phyloP scores from a whole-genome alignment of 2,329 filamentous ascomycete species.

The Beauveria pseudobassiana region DNA sequence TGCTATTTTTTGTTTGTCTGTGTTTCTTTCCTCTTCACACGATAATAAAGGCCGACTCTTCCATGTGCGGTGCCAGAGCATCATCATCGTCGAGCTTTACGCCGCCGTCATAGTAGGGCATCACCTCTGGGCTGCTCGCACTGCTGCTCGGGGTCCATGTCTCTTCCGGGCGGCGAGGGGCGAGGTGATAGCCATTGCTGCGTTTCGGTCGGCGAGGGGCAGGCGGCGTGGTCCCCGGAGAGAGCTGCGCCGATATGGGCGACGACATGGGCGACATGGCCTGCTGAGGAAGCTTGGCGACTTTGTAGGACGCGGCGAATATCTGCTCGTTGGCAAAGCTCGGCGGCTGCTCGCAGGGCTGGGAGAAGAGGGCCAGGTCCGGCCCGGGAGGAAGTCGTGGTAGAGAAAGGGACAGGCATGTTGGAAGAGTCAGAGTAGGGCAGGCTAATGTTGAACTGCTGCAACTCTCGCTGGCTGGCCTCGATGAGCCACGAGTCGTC shows the following conservation, averaged over 20 bases:
- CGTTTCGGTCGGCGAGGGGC: slow-evolving; percentile 6
- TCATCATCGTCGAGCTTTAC: slow-evolving; percentile 3
- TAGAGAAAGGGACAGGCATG: slow-evolving; percentile 7
- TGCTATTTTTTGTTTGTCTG: neutral
- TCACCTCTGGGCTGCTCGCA: slow-evolving; percentile 1
- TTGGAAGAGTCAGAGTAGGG: neutral
- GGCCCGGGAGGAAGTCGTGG: slow-evolving; percentile 4
- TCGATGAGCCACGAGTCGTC: slow-evolving; percentile 5
- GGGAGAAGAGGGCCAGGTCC: neutral
- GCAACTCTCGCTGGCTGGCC: neutral
- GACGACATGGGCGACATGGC: neutral
- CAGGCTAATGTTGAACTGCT: slow-evolving; percentile 4
- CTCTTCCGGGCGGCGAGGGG: neutral
- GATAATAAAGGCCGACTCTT: neutral
- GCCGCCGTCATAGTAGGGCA: neutral
- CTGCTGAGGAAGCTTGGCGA: neutral
- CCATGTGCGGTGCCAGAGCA: neutral
- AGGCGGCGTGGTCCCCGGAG: neutral
- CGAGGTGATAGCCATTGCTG: slow-evolving; percentile 6
- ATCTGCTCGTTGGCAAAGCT: slow-evolving; percentile 3
- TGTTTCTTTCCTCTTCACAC: neutral
- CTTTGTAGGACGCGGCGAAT: slow-evolving; percentile 10
- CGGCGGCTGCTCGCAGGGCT: neutral
- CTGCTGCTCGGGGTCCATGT: neutral
- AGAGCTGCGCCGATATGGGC: neutral